Evolutionary conservation across 345 rosid genomes (phyloP).

Genomic region (Alliaria petiolata): DNA sequence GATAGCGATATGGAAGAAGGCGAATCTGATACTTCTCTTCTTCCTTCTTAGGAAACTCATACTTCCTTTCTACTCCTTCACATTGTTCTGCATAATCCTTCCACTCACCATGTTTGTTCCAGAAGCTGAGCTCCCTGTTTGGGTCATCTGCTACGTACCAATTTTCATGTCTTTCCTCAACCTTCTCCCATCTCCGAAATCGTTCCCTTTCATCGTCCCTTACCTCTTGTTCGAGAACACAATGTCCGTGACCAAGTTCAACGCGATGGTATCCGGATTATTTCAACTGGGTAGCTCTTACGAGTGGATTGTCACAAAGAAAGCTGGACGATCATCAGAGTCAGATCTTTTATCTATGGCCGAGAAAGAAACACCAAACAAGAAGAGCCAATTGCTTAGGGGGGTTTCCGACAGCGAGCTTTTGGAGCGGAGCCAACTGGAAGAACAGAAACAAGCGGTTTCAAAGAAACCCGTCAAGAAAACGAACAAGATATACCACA

Average conservation of each 20-base stretch:
- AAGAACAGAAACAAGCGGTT: constrained; percentile 52
- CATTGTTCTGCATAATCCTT: constrained; percentile 81
- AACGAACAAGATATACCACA: constrained; percentile 69
- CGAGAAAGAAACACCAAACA: constrained; percentile 52
- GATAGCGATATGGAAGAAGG: constrained; percentile 81
- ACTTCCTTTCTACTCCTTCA: constrained; percentile 91
- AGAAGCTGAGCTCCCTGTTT: constrained; percentile 77
- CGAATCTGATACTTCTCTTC: constrained; percentile 67
- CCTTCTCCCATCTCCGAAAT: constrained; percentile 75
- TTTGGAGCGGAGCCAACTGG: constrained; percentile 48
- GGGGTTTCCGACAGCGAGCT: constrained; percentile 77
- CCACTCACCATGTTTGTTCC: constrained; percentile 89
- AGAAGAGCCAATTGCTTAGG: constrained; percentile 47
- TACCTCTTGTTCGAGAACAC: constrained; percentile 88
- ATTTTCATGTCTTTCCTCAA: constrained; percentile 82
- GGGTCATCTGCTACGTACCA: constrained; percentile 85
- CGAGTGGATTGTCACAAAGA: constrained; percentile 93
- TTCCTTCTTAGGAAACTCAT: constrained; percentile 79
- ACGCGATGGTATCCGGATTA: constrained; percentile 81
- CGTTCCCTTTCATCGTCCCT: constrained; percentile 81
- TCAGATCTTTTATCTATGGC: constrained; percentile 67
- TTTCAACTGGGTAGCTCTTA: constrained; percentile 85
- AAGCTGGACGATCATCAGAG: constrained; percentile 88
- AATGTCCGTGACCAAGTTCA: constrained; percentile 89
- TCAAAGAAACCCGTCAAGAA: constrained; percentile 41